Base-by-base conservation (phyloP, 2,329 filamentous ascomycete genomes). In the Allantophomopsis lycopodina region DNA sequence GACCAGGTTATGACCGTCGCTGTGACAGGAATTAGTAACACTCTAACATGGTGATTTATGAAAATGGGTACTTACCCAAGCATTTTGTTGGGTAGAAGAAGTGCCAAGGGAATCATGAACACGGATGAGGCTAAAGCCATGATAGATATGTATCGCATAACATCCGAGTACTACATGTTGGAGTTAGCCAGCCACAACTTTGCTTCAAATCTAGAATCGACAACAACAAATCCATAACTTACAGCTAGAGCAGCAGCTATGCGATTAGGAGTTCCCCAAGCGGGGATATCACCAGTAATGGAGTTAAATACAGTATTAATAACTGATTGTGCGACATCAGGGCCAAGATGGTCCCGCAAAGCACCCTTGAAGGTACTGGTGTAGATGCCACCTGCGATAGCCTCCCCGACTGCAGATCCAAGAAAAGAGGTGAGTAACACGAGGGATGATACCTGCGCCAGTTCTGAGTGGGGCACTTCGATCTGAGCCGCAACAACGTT, bases 341-440 rank as follows among this genome's bases (percentile, higher is more conserved):
- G 38, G 7, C 62, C 62, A 5, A 69, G 48, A 30, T 59, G 58
- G 7, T 48, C 42, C 36, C 52, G 51, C 39, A 69, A 46, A 5
- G 55, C 50, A 4, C 51, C 42, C 23, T 59, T 58, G 44, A 70
- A 58, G 0, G 59, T 58, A n/a, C 58, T 60, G 0, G 66, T 69
- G 45, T 70, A 71, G 12, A 71, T 69, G 6, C 60, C 64, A 5
- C 66, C 66, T 2, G 66, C 64, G 36, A 68, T 60, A 33, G 59
- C 58, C 6, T 58, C 51, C 1, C 60, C 60, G 18, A 64, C 50
- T 30, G 54, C 58, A 12, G 50, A 44, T 2, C 61, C 61, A 5
- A 71, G 44, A 40, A 63, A 67, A 7, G 59, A 55, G 33, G 57
- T 59, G 11, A 62, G 55, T 18, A 69, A 50, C 12, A 66, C 55